Conservation (phyloP, 305 asterid genomes). For the Fraxinus platypoda region DNA sequence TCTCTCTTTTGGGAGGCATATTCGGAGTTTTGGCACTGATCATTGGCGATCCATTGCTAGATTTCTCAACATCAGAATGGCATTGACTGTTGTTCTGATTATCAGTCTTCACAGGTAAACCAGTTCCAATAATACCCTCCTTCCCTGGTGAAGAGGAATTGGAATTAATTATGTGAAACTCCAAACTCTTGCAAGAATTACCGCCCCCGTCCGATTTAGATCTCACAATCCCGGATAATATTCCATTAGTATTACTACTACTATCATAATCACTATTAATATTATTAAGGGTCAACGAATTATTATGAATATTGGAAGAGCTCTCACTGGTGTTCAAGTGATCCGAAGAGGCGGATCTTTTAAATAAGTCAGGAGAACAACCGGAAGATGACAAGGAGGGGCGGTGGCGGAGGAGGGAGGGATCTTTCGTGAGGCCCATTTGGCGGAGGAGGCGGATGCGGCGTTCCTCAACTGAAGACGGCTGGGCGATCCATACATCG, state of each 20-base stretch:
- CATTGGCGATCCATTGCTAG: slow-evolving; percentile 42
- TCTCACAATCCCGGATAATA: slow-evolving; percentile 41
- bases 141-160: background rate
- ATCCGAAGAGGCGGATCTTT: slow-evolving; percentile 22
- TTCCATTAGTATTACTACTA: background rate
- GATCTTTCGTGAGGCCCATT: slow-evolving; percentile 81
- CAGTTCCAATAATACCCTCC: slow-evolving; percentile 25
- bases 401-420: slow-evolving; percentile 59
- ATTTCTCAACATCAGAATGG: slow-evolving; percentile 34
- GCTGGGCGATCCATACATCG: slow-evolving; percentile 89
- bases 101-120: slow-evolving; percentile 41
- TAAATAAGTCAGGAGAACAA: background rate
- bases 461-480: slow-evolving; percentile 86
- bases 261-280: slow-evolving; percentile 16
- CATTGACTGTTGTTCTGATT: slow-evolving; percentile 22
- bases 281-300: background rate
- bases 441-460: slow-evolving; percentile 67
- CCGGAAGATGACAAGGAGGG: slow-evolving; percentile 42
- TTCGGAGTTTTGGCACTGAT: slow-evolving; percentile 38
- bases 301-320: slow-evolving; percentile 8
- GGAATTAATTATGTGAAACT: slow-evolving; percentile 25
- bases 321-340: slow-evolving; percentile 36
- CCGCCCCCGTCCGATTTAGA: slow-evolving; percentile 61
- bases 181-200: slow-evolving; percentile 25
- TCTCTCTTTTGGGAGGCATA: slow-evolving; percentile 70